Evolutionary conservation across 176 grass and related monocot genomes (phyloP).

Genomic region (Avena sativa): DNA sequence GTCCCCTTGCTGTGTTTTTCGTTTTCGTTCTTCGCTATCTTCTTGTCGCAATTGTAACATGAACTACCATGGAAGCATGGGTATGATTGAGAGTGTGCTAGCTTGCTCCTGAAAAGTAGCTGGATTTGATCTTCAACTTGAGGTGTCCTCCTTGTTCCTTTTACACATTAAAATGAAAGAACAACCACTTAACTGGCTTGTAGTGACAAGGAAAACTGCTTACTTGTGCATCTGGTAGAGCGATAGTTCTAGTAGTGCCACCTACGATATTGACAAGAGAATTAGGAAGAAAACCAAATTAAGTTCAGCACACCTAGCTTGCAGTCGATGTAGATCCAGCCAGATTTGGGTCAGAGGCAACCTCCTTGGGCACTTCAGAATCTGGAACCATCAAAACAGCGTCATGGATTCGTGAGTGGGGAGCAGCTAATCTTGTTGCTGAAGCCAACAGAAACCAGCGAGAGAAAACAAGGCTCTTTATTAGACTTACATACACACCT

Average conservation of each 20-base stretch:
- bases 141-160: background rate
- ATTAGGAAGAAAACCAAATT: background rate
- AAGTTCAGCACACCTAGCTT: background rate
- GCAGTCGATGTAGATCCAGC: background rate
- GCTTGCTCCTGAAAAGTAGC: background rate
- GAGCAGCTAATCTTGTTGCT: background rate
- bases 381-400: background rate
- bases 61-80: background rate
- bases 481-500: too few relatives aligned
- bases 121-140: background rate
- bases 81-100: background rate
- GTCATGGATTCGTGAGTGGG: background rate
- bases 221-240: too few relatives aligned
- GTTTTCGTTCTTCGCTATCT: too few relatives aligned
- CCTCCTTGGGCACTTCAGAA: background rate
- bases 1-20: too few relatives aligned
- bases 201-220: background rate
- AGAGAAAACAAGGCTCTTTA: too few relatives aligned
- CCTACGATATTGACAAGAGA: background rate
- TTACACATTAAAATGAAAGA: background rate
- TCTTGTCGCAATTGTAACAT: too few relatives aligned
- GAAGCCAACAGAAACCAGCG: background rate
- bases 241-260: background rate
- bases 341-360: background rate
- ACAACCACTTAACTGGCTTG: background rate